Conservation (phyloP, 2,329 filamentous ascomycete species). For the Bisporella sp. region DNA sequence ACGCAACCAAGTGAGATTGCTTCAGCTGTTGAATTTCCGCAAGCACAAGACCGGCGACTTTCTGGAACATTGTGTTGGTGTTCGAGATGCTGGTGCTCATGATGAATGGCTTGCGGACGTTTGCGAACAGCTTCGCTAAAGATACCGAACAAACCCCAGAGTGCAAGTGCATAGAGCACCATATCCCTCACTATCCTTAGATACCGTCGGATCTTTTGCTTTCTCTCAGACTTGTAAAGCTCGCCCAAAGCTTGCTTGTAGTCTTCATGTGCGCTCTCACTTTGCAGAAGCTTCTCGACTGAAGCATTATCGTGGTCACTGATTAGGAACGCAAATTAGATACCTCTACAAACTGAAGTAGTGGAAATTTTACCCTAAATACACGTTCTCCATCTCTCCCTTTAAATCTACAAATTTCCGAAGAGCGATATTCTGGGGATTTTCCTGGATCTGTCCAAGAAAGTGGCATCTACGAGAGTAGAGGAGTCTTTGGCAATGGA, state of each 20-base stretch:
- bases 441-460: not conserved
- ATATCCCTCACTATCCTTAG: constrained; percentile 1
- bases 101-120: not conserved
- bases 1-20: constrained; percentile 24
- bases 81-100: not conserved
- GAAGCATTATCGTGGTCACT: not conserved
- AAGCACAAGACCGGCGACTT: constrained; percentile 9
- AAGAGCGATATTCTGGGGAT: not conserved
- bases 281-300: not conserved
- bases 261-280: not conserved
- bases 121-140: not conserved
- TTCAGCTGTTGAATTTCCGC: constrained; percentile 25
- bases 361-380: not conserved
- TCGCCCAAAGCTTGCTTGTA: not conserved
- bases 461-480: not conserved
- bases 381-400: not conserved
- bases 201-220: not conserved
- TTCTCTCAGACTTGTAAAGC: not conserved
- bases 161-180: not conserved
- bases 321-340: not conserved
- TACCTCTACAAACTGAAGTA: not conserved
- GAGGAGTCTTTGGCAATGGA: not conserved
- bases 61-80: not conserved
- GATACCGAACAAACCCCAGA: constrained; percentile 1
- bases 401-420: not conserved